Base-by-base conservation (phyloP, 352 stramenopile genomes). In the Stephanocyclus meneghinianus region DNA sequence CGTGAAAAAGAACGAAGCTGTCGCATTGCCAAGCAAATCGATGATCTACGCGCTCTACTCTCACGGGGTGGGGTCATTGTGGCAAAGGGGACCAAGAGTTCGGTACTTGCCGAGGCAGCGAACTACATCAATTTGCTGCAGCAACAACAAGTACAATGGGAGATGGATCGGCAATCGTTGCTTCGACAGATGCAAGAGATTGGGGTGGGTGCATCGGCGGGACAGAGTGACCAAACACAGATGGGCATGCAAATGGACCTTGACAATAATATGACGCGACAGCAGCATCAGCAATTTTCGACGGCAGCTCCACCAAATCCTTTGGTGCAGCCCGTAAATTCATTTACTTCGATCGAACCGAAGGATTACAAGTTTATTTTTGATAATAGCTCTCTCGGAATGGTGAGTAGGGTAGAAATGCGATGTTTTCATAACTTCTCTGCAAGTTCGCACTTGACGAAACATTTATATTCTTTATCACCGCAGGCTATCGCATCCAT, bases 1-100 rank as follows among this genome's bases (percentile, higher is more conserved):
- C 77, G 88, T 32, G 88, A 93, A 72, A 93, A 93, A 68, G 86
- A 92, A 57, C 74, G 88, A 61, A 91, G 84, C 76, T 91, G 90
- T 68, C 83, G 87, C 35, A 93, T 93, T 30, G 87, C 86, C 0
- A 84, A 74, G 48, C 85, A 93, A 78, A 93, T 93, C 55, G 85
- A 89, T 55, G 87, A 92, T 50, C 73, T 93, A 7, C 67, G 88
- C 37, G 73, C 70, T 44, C 66, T 93, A 8, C 47, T 93, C 15
- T 89, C 82, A 35, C 80, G 68, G 65, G 88, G 88, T 42, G 88
- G 88, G 45, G 88, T 93, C 15, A 90, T 90, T 70, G 86, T 93
- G 55, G 84, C 83, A 7, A 93, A 93, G 51, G 87, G 86, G 13
- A 93, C 88, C 0, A 93, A 93, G 65, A 89, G 76, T 69, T 90